These are phyloP conservation scores for Claviceps sorghi DNA, from an alignment of 2,329 filamentous ascomycete species.

Conservation along the genomic window DNA sequence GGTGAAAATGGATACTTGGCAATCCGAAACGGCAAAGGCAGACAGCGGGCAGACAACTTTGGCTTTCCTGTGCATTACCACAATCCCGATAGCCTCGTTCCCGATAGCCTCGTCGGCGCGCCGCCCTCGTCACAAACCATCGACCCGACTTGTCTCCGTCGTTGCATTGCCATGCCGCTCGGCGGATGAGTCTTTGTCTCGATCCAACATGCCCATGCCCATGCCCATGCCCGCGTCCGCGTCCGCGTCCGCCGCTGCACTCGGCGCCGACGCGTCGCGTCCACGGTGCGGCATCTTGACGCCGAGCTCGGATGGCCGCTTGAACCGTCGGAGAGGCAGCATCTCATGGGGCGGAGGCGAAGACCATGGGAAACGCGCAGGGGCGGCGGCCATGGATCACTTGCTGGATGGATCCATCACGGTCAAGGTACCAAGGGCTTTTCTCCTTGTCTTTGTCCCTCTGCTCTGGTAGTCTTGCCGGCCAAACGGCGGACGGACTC, in stretches of 20 bases:
- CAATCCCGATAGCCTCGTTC: too few species aligned
- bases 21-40: too few species aligned
- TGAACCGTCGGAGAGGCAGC: conserved; percentile 20
- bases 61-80: too few species aligned
- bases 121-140: not conserved
- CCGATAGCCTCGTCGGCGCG: not conserved
- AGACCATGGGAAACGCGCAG: conserved; percentile 22
- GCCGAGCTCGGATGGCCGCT: conserved; percentile 24
- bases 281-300: conserved; percentile 27
- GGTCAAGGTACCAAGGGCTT: conserved; percentile 28
- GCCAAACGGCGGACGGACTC: too few species aligned
- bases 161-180: conserved; percentile 1
- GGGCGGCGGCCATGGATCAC: conserved; percentile 30
- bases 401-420: conserved; percentile 37
- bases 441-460: too few species aligned
- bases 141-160: not conserved
- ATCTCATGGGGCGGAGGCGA: conserved; percentile 14
- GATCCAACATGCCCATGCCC: conserved; percentile 22
- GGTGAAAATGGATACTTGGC: too few species aligned
- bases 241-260: conserved; percentile 16
- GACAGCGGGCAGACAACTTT: too few species aligned
- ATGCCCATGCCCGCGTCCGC: too few species aligned
- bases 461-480: too few species aligned
- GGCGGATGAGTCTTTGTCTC: conserved; percentile 4
- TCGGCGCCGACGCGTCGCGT: conserved; percentile 35